These are phyloP conservation scores for Boletus subparvulus DNA, from an alignment of 768 basidiomycete genomes.

Conservation along the genomic window DNA sequence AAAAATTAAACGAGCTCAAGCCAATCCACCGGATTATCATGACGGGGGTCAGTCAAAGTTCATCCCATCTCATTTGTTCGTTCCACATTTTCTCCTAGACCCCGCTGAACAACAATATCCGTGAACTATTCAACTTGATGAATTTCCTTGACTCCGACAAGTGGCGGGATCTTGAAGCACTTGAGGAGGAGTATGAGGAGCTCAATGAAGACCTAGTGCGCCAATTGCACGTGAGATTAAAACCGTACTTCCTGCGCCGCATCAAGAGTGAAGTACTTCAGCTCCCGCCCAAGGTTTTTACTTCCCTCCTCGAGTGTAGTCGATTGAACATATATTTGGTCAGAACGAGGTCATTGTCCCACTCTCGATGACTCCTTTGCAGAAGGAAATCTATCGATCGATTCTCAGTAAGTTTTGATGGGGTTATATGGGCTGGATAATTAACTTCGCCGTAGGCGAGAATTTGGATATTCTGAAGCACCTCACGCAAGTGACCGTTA, in stretches of 20 bases:
- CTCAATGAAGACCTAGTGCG: conserved; percentile 80
- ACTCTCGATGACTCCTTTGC: conserved; percentile 80
- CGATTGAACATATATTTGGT: conserved; percentile 4
- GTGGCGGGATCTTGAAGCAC: conserved; percentile 71
- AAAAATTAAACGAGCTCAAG: conserved; percentile 76
- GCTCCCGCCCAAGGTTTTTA: conserved; percentile 81
- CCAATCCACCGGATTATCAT: conserved; percentile 80
- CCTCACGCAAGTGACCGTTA: conserved; percentile 47
- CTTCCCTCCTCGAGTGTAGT: not conserved
- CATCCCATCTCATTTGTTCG: not conserved
- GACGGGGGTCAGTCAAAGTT: conserved; percentile 65
- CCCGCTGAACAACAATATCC: conserved; percentile 94
- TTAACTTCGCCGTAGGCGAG: conserved; percentile 47
- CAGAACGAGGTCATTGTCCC: conserved; percentile 93
- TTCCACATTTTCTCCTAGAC: conserved; percentile 48
- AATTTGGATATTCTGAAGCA: conserved; percentile 67
- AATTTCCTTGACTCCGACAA: conserved; percentile 84
- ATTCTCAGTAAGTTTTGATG: conserved; percentile 58
- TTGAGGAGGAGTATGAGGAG: conserved; percentile 73
- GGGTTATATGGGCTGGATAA: conserved; percentile 14
- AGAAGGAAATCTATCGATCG: conserved; percentile 85
- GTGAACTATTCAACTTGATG: conserved; percentile 96
- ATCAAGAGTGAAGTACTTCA: conserved; percentile 91
- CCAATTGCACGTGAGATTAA: conserved; percentile 71
- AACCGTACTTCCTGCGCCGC: conserved; percentile 91